phyloP scores from a whole-genome alignment of 352 stramenopile genomes.

The Globisporangium abappressorium region DNA sequence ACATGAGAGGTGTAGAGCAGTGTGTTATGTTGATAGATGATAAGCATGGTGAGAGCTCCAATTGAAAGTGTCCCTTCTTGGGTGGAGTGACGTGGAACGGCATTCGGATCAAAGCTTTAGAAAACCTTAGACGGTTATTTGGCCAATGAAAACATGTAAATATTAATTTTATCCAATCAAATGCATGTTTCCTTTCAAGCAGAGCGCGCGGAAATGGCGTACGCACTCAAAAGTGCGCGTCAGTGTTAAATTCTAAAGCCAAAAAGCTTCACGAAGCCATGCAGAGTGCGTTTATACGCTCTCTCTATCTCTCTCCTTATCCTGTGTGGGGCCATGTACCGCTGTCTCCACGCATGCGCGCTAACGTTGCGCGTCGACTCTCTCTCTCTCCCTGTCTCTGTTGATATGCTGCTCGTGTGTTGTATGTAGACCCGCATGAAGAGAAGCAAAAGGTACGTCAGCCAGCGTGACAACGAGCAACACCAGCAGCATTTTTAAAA shows the following conservation, averaged over 20 bases:
- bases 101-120: too few relatives aligned
- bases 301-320: not conserved
- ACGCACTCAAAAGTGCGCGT: too few relatives aligned
- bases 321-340: not conserved
- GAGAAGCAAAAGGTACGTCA: conserved; percentile 77
- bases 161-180: conserved; percentile 6
- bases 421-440: conserved; percentile 72
- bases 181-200: not conserved
- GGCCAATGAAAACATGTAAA: too few relatives aligned
- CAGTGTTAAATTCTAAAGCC: not conserved
- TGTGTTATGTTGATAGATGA: too few relatives aligned
- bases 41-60: too few relatives aligned
- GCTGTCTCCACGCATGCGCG: not conserved
- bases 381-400: not conserved
- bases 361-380: not conserved
- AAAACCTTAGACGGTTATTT: too few relatives aligned
- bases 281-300: conserved; percentile 5
- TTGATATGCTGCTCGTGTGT: not conserved
- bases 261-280: not conserved
- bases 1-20: not conserved
- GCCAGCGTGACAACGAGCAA: not conserved
- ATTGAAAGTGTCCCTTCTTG: not conserved
- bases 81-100: too few relatives aligned
- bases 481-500: not conserved
- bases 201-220: not conserved